Evolutionary conservation across 2,329 filamentous ascomycete genomes (phyloP), one percentile per base, ranked within the genome.

Genomic region (Phymatotrichopsis omnivora): DNA sequence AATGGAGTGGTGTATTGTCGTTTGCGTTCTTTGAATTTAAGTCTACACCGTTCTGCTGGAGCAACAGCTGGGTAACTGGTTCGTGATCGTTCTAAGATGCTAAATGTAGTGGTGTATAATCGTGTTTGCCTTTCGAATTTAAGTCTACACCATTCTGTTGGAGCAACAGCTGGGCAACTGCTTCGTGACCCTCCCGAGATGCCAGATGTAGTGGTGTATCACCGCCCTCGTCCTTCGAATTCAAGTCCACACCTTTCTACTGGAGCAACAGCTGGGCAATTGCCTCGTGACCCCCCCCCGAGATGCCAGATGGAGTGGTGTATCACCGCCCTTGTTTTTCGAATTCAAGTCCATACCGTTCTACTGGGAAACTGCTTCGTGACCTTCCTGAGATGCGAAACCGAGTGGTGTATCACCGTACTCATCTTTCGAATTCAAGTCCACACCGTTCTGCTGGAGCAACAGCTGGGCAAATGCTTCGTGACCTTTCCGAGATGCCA

Each of bases 321-420:
- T 53, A 4, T 37, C 16, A 2, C 41, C 39, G 19, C 24, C 11
- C 24, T 25, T 23, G 24, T 49, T 39, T 19, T 30, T 35, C 5
- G 40, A 31, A 10, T 47, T 33, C 14, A 47, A 19, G 23, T 44
- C 20, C 3, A 42, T 49, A 7, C 45, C 49, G 2, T 27, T 32
- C 4, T 49, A 35, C n/a, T n/a, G n/a, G n/a, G n/a, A n/a, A n/a
- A n/a, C n/a, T n/a, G n/a, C 27, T n/a, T 33, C 19, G 27, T 46
- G 29, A 6, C 51, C 51, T 17, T 41, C 32, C 33, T 47, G 42
- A 8, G 43, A 38, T 3, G 51, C 51, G 22, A 44, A 49, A 23
- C 51, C 47, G 8, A 49, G 30, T 1, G 51, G 47, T 29, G 39
- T 46, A 20, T 38, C 35, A 7, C 51, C 51, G 11, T 27, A 29